phyloP scores from a whole-genome alignment of 805 yeast species.

The Ogataea paraovalis region DNA sequence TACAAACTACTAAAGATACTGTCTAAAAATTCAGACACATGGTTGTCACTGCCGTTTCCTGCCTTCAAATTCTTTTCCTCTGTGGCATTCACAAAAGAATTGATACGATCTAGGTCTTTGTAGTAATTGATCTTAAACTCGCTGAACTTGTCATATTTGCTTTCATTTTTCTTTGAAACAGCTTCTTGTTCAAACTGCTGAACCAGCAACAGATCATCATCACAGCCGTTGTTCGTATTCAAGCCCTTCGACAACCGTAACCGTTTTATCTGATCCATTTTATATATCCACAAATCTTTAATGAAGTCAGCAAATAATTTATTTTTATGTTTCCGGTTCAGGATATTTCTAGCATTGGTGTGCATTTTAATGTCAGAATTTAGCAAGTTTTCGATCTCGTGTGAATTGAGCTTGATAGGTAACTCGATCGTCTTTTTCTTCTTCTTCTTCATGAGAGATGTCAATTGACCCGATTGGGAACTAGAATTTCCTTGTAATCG shows the following conservation, averaged over 20 bases:
- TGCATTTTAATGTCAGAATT: slow-evolving; percentile 24
- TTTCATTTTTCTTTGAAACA: not conserved
- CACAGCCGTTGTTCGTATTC: not conserved
- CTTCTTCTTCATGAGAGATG: slow-evolving; percentile 7
- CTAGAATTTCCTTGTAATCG: not conserved
- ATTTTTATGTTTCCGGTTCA: slow-evolving; percentile 23
- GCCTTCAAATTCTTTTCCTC: slow-evolving; percentile 5
- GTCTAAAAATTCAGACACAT: slow-evolving; percentile 3
- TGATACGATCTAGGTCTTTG: slow-evolving; percentile 14
- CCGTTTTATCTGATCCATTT: slow-evolving; percentile 15
- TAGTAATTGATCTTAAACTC: slow-evolving; percentile 22
- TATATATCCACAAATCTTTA: slow-evolving; percentile 21
- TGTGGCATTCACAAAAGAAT: slow-evolving; percentile 7
- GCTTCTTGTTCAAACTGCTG: slow-evolving; percentile 8
- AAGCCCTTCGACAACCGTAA: not conserved
- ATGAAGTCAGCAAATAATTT: slow-evolving; percentile 26
- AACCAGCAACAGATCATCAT: slow-evolving; percentile 8
- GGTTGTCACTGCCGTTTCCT: not conserved
- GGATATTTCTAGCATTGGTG: slow-evolving; percentile 22
- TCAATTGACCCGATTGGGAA: not conserved
- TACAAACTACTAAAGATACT: slow-evolving; percentile 6
- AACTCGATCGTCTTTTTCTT: slow-evolving; percentile 14
- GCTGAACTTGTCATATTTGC: slow-evolving; percentile 3
- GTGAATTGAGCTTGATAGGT: slow-evolving; percentile 18
- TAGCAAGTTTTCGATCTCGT: slow-evolving; percentile 18